Conservation (phyloP, 192 early-diverging fungal genomes). For the Lobosporangium transversale region DNA sequence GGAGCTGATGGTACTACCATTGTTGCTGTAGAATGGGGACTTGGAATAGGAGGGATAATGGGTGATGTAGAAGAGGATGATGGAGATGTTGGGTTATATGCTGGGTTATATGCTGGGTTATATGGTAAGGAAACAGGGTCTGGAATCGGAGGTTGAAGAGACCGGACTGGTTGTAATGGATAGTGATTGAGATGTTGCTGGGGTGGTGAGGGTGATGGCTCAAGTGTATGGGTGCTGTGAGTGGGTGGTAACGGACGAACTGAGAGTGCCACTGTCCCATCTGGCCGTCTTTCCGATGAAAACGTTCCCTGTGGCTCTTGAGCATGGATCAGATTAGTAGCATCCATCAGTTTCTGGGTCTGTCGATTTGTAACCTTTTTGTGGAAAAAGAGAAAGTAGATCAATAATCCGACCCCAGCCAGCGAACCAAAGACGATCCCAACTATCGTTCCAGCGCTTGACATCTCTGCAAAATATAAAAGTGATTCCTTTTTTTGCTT, state of each 20-base stretch:
- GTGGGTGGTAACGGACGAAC: conserved; percentile 12
- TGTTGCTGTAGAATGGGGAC: too few species aligned
- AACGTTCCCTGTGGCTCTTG: conserved; percentile 17
- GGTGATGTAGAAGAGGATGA: too few species aligned
- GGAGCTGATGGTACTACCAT: not conserved
- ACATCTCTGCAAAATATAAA: too few species aligned
- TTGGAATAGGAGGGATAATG: too few species aligned
- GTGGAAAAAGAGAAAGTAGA: conserved; percentile 10
- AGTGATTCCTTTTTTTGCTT: not conserved
- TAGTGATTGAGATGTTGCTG: not conserved
- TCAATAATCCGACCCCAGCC: not conserved
- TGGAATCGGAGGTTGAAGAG: too few species aligned
- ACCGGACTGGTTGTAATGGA: too few species aligned
- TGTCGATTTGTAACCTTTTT: not conserved
- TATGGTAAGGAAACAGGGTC: too few species aligned
- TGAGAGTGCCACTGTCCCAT: conserved; percentile 5
- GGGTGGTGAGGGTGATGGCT: not conserved
- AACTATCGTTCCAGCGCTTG: conserved; percentile 7
- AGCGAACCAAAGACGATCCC: conserved; percentile 3
- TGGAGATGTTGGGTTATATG: too few species aligned
- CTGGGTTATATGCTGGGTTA: not conserved
- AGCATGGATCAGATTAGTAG: conserved; percentile 20
- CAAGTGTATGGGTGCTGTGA: not conserved
- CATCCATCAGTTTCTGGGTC: conserved; percentile 27
- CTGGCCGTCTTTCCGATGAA: conserved; percentile 1